Evolutionary conservation across 1,139 yeast genomes (phyloP).

Genomic region (Yamadazyma sp.): DNA sequence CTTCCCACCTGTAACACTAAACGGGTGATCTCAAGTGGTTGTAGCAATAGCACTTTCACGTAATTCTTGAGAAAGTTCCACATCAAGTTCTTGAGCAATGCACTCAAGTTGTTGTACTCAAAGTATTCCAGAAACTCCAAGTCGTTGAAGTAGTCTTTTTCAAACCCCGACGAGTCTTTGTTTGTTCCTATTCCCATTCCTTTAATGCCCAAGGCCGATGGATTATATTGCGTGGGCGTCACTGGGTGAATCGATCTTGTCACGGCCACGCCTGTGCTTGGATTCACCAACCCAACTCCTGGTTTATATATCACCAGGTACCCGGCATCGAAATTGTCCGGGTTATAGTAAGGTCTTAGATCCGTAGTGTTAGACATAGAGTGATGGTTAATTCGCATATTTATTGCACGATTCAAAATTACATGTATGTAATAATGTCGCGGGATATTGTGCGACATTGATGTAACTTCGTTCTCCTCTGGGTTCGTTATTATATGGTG

Average conservation of each 20-base stretch:
- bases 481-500: no score
- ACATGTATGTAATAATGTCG: neutral
- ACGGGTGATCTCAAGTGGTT: slow-evolving; percentile 87
- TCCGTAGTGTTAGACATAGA: slow-evolving; percentile 13
- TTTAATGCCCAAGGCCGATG: slow-evolving; percentile 18
- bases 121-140: slow-evolving; percentile 69
- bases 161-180: slow-evolving; percentile 12
- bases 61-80: slow-evolving; percentile 69
- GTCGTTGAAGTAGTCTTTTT: slow-evolving; percentile 57
- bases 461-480: neutral
- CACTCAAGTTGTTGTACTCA: slow-evolving; percentile 56
- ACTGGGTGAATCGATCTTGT: slow-evolving; percentile 18
- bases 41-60: slow-evolving; percentile 65
- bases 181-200: slow-evolving; percentile 6
- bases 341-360: slow-evolving; percentile 72
- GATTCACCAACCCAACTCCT: slow-evolving; percentile 56
- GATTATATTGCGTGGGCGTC: slow-evolving; percentile 15
- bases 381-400: slow-evolving; percentile 1
- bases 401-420: neutral
- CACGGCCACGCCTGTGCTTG: slow-evolving; percentile 37
- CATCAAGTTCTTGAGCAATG: slow-evolving; percentile 51
- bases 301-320: slow-evolving; percentile 61
- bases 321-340: slow-evolving; percentile 67
- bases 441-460: no score
- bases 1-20: slow-evolving; percentile 79